Conservation (phyloP, 192 early-diverging fungal species). For the Coemansia sp. region DNA sequence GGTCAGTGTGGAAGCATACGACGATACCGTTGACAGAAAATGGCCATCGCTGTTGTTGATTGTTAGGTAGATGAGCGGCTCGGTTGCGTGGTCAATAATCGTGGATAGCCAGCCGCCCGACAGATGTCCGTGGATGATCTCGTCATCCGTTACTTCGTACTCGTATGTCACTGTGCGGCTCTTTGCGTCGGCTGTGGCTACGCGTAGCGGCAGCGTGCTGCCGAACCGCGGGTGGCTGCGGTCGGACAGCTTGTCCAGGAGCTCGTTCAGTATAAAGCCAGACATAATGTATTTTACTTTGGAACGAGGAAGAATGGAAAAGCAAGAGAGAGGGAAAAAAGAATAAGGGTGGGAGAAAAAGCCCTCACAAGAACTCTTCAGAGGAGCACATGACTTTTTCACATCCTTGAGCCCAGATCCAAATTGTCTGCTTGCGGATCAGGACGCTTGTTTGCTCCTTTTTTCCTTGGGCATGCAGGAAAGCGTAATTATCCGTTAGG, state of each 20-base stretch:
- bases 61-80: conserved; percentile 12
- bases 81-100: conserved; percentile 22
- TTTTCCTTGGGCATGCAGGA: no score
- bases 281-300: conserved; percentile 16
- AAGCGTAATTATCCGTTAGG: no score
- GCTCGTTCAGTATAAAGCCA: conserved; percentile 34
- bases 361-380: neutral
- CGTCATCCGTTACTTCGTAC: conserved; percentile 34
- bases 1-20: conserved; percentile 21
- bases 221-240: conserved; percentile 24
- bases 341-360: neutral
- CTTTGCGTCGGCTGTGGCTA: conserved; percentile 21
- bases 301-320: neutral
- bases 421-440: no score
- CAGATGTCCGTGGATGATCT: conserved; percentile 26
- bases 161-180: conserved; percentile 20
- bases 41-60: neutral
- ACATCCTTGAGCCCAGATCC: neutral
- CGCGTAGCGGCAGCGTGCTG: conserved; percentile 15
- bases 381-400: neutral
- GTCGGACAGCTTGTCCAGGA: conserved; percentile 27
- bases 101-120: conserved; percentile 31
- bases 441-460: no score
- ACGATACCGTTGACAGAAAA: neutral
- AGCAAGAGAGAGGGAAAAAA: neutral